Evolutionary conservation across 208 protist genomes (phyloP).

Genomic region (Dictyostelium gargantuum): DNA sequence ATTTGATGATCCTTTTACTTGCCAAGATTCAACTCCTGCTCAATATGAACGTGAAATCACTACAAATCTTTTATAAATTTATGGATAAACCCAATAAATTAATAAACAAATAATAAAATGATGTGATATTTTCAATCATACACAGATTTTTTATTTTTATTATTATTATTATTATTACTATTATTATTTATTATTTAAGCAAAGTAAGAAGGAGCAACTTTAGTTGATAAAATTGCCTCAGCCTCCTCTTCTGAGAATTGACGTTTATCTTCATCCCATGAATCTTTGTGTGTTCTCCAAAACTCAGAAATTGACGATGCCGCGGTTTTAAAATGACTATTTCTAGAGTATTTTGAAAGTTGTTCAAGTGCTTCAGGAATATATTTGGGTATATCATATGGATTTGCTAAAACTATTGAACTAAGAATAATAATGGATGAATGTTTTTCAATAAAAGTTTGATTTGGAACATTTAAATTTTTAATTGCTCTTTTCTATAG

Average conservation of each 20-base stretch:
- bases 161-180: neutral
- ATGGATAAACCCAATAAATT: neutral
- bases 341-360: neutral
- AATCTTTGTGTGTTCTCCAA: slow-evolving; percentile 46
- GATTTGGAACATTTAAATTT: neutral
- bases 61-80: neutral
- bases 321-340: neutral
- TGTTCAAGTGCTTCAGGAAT: slow-evolving; percentile 1
- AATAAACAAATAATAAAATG: neutral
- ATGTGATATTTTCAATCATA: neutral
- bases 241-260: neutral
- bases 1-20: neutral
- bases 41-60: neutral
- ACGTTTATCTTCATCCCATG: slow-evolving; percentile 49
- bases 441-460: slow-evolving; percentile 13
- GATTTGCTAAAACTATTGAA: neutral
- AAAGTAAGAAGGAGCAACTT: slow-evolving; percentile 40
- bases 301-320: slow-evolving; percentile 9
- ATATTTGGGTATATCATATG: slow-evolving; percentile 43
- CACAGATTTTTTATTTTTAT: neutral
- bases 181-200: slow-evolving; percentile 9
- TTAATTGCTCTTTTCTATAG: neutral
- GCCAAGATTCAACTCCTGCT: neutral
- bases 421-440: neutral
- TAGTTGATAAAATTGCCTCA: neutral